phyloP scores from a whole-genome alignment of 1,284 basidiomycete species.

The Heterobasidion irregulare region DNA sequence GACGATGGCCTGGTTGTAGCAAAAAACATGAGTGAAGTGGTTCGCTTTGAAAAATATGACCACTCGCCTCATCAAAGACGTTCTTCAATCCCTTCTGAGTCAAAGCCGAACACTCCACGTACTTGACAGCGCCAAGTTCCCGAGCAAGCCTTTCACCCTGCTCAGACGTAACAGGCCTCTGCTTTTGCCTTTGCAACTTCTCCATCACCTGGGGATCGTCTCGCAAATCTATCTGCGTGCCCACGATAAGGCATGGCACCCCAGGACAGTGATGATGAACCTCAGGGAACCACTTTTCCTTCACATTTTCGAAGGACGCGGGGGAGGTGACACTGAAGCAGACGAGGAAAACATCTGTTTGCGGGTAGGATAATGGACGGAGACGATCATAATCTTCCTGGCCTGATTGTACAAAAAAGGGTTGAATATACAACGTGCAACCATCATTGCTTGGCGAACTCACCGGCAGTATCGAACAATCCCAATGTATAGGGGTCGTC shows the following conservation, averaged over 20 bases:
- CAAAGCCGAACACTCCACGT: conserved; percentile 97
- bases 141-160: conserved; percentile 90
- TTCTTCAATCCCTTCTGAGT: conserved; percentile 99
- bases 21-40: not conserved
- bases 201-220: conserved; percentile 91
- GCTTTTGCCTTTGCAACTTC: conserved; percentile 94
- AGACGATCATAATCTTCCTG: conserved; percentile 99
- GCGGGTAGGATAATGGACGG: conserved; percentile 97
- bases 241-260: conserved; percentile 97
- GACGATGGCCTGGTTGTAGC: conserved; percentile 79
- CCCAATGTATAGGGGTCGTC: conserved; percentile 99
- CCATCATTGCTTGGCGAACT: conserved; percentile 12
- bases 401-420: conserved; percentile 37
- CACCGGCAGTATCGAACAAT: conserved; percentile 96
- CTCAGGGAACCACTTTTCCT: conserved; percentile 99
- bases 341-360: conserved; percentile 99
- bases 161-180: conserved; percentile 84
- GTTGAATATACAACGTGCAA: not conserved
- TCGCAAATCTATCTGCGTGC: conserved; percentile 96
- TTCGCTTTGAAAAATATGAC: conserved; percentile 8
- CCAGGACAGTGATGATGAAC: conserved; percentile 99
- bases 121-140: conserved; percentile 97
- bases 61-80: conserved; percentile 95
- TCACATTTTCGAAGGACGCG: conserved; percentile 99
- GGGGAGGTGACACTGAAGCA: conserved; percentile 99